Conservation (phyloP, 2,329 filamentous ascomycete genomes). For the Chrysoporthe austroafricana region DNA sequence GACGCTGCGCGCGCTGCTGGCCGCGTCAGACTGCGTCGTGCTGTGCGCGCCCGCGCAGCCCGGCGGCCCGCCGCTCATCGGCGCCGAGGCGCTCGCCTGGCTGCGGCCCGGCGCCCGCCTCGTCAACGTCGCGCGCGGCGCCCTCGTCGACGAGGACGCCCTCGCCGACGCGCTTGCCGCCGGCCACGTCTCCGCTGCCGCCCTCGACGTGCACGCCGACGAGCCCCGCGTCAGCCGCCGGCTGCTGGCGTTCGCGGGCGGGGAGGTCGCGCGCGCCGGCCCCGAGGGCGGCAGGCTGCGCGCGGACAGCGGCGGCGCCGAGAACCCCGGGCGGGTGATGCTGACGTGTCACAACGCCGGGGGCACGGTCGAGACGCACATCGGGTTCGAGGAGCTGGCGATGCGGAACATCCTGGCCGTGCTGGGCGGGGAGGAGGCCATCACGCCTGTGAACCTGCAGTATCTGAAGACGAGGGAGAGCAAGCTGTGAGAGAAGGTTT, state of each 20-base stretch:
- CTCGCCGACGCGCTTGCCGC: constrained; percentile 61
- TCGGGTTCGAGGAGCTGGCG: constrained; percentile 68
- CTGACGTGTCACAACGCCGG: constrained; percentile 71
- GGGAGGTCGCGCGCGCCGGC: constrained; percentile 8
- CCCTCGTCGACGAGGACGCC: constrained; percentile 67
- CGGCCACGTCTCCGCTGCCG: constrained; percentile 55
- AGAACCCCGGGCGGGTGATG: constrained; percentile 50
- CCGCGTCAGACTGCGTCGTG: constrained; percentile 61
- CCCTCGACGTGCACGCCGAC: constrained; percentile 65
- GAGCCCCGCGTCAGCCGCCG: constrained; percentile 60
- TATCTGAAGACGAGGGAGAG: constrained; percentile 43
- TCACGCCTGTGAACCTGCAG: constrained; percentile 67
- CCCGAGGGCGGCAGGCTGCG: background rate
- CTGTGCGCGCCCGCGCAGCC: constrained; percentile 60
- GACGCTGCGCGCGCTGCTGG: constrained; percentile 56
- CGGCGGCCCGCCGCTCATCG: constrained; percentile 54
- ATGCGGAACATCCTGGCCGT: constrained; percentile 70
- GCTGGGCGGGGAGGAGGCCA: constrained; percentile 51
- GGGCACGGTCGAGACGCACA: constrained; percentile 66
- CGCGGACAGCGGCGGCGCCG: background rate
- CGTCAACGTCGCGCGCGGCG: constrained; percentile 69
- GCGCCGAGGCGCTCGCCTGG: constrained; percentile 47
- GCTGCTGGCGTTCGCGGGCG: constrained; percentile 45
- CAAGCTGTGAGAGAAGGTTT: background rate
- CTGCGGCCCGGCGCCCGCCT: constrained; percentile 62